Evolutionary conservation across 192 early-diverging fungal species (phyloP), one percentile per base, ranked within the genome.

Genomic region (Coemansia sp.): DNA sequence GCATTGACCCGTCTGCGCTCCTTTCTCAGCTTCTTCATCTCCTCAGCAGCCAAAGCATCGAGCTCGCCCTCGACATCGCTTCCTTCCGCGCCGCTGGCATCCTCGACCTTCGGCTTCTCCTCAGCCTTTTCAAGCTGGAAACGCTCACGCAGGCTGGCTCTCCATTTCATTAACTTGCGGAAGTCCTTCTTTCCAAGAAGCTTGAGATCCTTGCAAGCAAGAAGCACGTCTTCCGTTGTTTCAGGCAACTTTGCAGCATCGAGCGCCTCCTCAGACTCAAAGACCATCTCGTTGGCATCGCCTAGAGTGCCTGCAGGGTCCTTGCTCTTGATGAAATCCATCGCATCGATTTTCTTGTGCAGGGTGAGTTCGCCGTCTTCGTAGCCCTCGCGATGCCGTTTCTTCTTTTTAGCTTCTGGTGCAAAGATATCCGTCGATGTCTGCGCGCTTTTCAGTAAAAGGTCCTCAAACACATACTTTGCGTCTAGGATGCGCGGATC

Each of bases 121-220:
- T 83, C 75, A 7, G 68, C 61, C 69, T 76, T 75, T 34, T 83
- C 81, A 48, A 83, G 52, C 66, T 77, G 62, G 64, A 75, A 77
- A 41, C 78, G 72, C 65, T 89, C 79, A 65, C 93, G 87, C 52
- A 97, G 78, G 5, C 70, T 73, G 14, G 89, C 86, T 45, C 94
- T 84, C 97, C 97, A 99, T 70, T 90, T 92, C 64, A 99, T 86
- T 56, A 99, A 72, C 32, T 68, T 73, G 76, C 93, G 93, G 70
- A 97, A 99, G 67, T 99, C 97, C 74, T 89, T 90, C 68, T 93
- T 96, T 29, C 95, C 94, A 19, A 99, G 82, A 11, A 97, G 90
- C 62, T 91, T 89, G 72, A 99, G 86, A 85, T 99, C 97, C 61
- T 85, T 81, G 73, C 91, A 94, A 38, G 88, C 87, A 4, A 84